Conservation (phyloP, 768 basidiomycete species). For the Russula ochroleuca region DNA sequence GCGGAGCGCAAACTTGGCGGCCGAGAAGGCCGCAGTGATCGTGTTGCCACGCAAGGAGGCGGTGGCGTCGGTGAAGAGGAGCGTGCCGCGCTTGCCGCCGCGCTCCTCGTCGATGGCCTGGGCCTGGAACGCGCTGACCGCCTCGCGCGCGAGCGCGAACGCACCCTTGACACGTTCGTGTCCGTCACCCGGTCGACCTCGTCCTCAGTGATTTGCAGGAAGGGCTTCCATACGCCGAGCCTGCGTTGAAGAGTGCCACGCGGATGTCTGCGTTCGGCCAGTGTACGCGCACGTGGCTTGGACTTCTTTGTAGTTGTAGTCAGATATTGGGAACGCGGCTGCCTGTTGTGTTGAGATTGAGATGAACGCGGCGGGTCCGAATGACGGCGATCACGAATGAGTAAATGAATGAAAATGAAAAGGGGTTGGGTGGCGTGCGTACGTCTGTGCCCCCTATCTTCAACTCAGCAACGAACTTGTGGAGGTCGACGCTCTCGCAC, state of each 20-base stretch:
- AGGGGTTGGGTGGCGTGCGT: slow-evolving; percentile 9
- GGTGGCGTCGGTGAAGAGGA: slow-evolving; percentile 46
- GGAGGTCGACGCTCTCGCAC: slow-evolving; percentile 34
- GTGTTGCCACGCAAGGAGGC: slow-evolving; percentile 40
- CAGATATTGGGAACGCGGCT: slow-evolving; percentile 37
- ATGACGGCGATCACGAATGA: neutral
- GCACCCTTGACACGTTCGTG: slow-evolving; percentile 37
- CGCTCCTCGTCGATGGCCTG: slow-evolving; percentile 33
- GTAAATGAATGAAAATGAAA: no score
- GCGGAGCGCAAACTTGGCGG: slow-evolving; percentile 41
- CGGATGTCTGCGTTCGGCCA: slow-evolving; percentile 38
- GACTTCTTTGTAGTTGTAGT: slow-evolving; percentile 36
- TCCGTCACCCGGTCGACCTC: slow-evolving; percentile 34
- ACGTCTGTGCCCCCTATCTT: slow-evolving; percentile 38
- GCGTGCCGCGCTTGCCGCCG: slow-evolving; percentile 39
- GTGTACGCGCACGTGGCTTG: slow-evolving; percentile 33
- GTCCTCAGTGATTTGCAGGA: slow-evolving; percentile 40
- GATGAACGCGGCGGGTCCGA: no score
- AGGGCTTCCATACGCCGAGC: slow-evolving; percentile 37
- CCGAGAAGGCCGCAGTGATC: slow-evolving; percentile 39
- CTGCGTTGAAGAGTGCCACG: slow-evolving; percentile 41
- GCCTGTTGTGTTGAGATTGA: slow-evolving; percentile 32
- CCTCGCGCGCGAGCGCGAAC: slow-evolving; percentile 40
- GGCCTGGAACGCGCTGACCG: slow-evolving; percentile 35
- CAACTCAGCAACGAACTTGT: slow-evolving; percentile 36